phyloP scores from a whole-genome alignment of 179 eudicot species.

The Actinidia arguta region DNA sequence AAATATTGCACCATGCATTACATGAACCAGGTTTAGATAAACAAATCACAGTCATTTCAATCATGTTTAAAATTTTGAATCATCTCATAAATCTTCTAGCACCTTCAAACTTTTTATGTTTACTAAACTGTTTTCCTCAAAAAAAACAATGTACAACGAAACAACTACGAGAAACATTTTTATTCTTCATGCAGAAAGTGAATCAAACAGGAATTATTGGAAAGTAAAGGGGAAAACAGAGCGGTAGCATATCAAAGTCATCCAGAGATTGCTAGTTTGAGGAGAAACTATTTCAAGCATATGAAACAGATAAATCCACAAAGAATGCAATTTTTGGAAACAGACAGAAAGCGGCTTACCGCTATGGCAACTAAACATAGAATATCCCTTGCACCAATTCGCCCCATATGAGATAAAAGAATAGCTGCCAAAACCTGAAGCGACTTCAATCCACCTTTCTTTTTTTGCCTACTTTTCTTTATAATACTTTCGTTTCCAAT shows the following conservation, averaged over 20 bases:
- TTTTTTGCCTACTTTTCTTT: slow-evolving; percentile 78
- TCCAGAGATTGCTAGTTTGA: not conserved
- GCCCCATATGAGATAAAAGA: slow-evolving; percentile 89
- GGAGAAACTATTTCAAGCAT: slow-evolving; percentile 13
- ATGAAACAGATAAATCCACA: slow-evolving; percentile 4
- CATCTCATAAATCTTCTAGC: not conserved
- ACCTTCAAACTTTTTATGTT: not conserved
- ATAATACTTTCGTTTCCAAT: slow-evolving; percentile 39
- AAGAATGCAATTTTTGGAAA: slow-evolving; percentile 10
- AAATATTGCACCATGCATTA: no score
- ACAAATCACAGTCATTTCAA: no score
- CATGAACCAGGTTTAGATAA: no score
- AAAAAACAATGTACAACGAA: not conserved
- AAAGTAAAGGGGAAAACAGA: not conserved
- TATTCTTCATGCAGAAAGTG: slow-evolving; percentile 3
- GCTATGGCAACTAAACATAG: slow-evolving; percentile 76
- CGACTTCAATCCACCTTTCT: slow-evolving; percentile 78
- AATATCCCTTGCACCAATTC: slow-evolving; percentile 80
- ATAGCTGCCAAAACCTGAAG: slow-evolving; percentile 91
- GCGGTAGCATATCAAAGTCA: not conserved
- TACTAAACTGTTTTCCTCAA: not conserved
- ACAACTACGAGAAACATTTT: not conserved
- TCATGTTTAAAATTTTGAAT: not conserved
- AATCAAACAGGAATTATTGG: not conserved
- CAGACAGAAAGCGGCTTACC: slow-evolving; percentile 50